Evolutionary conservation across 352 stramenopile species (phyloP).

Genomic region (Phytophthora hibernalis): DNA sequence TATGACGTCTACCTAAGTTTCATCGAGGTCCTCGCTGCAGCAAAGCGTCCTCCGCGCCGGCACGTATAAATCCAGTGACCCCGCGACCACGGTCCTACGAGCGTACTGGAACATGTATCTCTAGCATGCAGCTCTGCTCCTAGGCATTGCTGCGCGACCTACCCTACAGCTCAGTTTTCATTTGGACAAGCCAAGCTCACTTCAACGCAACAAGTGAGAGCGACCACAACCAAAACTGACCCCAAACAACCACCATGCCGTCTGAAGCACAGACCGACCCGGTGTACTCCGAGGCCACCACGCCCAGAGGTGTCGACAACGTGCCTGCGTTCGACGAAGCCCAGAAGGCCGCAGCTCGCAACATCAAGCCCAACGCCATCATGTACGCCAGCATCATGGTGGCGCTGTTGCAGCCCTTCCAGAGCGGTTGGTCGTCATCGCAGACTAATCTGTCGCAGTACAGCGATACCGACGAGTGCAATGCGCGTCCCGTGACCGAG

Average conservation of each 20-base stretch:
- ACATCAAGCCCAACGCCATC: conserved; percentile 33
- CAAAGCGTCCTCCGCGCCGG: too few species aligned
- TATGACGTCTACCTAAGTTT: too few species aligned
- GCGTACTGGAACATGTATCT: too few species aligned
- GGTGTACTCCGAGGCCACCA: conserved; percentile 25
- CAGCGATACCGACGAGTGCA: conserved; percentile 45
- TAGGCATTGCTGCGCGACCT: not conserved
- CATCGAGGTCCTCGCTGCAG: too few species aligned
- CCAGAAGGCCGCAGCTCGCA: conserved; percentile 22
- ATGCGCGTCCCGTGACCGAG: conserved; percentile 13
- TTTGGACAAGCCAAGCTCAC: conserved; percentile 20
- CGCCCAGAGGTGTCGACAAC: conserved; percentile 16
- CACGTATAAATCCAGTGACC: too few species aligned
- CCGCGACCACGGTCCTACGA: too few species aligned
- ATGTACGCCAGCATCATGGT: conserved; percentile 49
- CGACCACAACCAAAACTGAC: not conserved
- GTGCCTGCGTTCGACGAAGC: conserved; percentile 22
- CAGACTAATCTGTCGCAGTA: conserved; percentile 55
- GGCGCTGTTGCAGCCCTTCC: conserved; percentile 42
- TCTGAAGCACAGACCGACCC: conserved; percentile 23
- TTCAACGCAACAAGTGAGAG: conserved; percentile 4
- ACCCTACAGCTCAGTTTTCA: conserved; percentile 1
- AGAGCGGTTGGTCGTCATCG: conserved; percentile 55
- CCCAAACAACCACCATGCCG: conserved; percentile 2
- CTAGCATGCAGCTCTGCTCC: too few species aligned